Evolutionary conservation across 1,284 basidiomycete genomes (phyloP).

Genomic region (Fomitopsis betulina): DNA sequence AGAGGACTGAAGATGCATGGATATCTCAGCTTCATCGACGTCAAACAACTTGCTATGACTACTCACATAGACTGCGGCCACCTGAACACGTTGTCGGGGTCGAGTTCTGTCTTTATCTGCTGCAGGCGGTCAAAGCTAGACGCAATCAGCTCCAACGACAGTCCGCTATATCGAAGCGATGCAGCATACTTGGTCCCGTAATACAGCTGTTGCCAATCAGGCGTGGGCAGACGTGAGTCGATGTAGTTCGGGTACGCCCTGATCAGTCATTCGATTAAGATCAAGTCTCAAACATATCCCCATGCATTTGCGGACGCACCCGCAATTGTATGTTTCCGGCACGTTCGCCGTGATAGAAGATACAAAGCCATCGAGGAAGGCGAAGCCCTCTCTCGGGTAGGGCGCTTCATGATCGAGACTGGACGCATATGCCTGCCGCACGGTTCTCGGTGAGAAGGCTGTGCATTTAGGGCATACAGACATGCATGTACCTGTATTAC

Average conservation of each 20-base stretch:
- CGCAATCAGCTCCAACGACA: not conserved
- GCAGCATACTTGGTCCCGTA: not conserved
- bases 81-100: not conserved
- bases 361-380: not conserved
- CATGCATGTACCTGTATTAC: not conserved
- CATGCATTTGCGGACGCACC: not conserved
- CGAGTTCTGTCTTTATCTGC: not conserved
- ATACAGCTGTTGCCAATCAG: not conserved
- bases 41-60: too few species aligned
- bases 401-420: not conserved
- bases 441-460: not conserved
- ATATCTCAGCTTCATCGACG: too few species aligned
- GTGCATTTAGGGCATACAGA: not conserved
- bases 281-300: not conserved
- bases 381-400: not conserved
- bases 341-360: not conserved
- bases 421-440: not conserved
- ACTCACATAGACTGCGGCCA: not conserved
- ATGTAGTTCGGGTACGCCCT: not conserved
- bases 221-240: not conserved
- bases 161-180: not conserved
- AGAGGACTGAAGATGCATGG: too few species aligned
- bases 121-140: not conserved
- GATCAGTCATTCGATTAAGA: not conserved
- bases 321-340: not conserved